These are phyloP conservation scores for Fusarium chuoi DNA, from an alignment of 2,329 filamentous ascomycete genomes.

Conservation along the genomic window DNA sequence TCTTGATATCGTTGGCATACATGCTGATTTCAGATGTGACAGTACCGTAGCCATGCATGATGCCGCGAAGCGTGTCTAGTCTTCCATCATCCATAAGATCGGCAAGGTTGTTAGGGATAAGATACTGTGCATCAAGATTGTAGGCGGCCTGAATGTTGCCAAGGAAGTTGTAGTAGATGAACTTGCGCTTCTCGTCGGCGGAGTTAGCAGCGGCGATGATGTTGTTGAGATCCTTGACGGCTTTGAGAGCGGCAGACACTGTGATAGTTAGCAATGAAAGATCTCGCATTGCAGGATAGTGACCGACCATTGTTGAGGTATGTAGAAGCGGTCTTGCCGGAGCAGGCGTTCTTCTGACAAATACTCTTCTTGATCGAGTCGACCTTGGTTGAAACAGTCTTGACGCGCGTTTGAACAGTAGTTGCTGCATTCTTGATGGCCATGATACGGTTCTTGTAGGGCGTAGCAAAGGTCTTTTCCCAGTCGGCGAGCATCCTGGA, in stretches of 20 bases:
- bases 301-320: constrained; percentile 20
- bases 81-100: neutral
- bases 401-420: constrained; percentile 2
- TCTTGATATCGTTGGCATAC: constrained; percentile 20
- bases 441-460: constrained; percentile 18
- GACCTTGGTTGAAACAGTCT: constrained; percentile 6
- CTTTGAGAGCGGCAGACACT: constrained; percentile 14
- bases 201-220: neutral
- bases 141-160: constrained; percentile 8
- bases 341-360: constrained; percentile 20
- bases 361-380: constrained; percentile 2
- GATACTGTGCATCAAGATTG: neutral
- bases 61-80: constrained; percentile 1
- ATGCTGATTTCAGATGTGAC: constrained; percentile 10
- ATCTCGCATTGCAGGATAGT: fast-evolving
- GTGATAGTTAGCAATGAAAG: neutral
- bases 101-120: neutral
- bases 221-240: constrained; percentile 11
- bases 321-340: constrained; percentile 20
- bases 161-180: constrained; percentile 13
- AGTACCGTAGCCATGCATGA: constrained; percentile 21
- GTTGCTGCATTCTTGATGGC: constrained; percentile 10
- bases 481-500: constrained; percentile 11
- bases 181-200: constrained; percentile 8
- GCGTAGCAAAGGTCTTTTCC: constrained; percentile 12